phyloP scores from a whole-genome alignment of 805 yeast genomes.

The Jamesozyma hellenica region DNA sequence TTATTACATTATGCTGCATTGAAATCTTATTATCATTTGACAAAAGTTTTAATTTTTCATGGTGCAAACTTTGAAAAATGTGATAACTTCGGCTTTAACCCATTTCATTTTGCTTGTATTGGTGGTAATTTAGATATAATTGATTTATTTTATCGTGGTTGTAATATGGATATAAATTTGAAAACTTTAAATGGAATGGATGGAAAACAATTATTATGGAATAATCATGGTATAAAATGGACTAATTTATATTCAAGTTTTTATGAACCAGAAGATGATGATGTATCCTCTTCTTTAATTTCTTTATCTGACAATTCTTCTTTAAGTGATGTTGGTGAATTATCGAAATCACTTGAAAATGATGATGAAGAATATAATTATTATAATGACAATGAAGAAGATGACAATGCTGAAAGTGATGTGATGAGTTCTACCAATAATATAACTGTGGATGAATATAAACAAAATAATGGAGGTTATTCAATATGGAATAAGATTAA shows the following conservation, averaged over 20 bases:
- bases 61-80: constrained; percentile 59
- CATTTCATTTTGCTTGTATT: constrained; percentile 75
- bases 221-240: constrained; percentile 27
- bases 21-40: constrained; percentile 58
- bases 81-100: constrained; percentile 75
- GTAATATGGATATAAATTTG: constrained; percentile 48
- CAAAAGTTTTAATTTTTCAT: constrained; percentile 50
- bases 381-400: constrained; percentile 2
- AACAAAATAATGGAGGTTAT: neutral
- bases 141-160: constrained; percentile 42
- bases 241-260: constrained; percentile 24
- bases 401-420: neutral
- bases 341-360: neutral
- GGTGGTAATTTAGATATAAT: constrained; percentile 62
- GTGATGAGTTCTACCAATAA: neutral
- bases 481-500: constrained; percentile 29
- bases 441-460: neutral
- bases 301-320: neutral
- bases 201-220: constrained; percentile 25
- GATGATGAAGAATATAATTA: neutral
- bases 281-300: neutral
- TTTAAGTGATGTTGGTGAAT: neutral
- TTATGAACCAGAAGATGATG: constrained; percentile 13
- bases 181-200: constrained; percentile 43
- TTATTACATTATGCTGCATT: constrained; percentile 75